phyloP scores from a whole-genome alignment of 352 stramenopile species.

The Phytophthora capsici region DNA sequence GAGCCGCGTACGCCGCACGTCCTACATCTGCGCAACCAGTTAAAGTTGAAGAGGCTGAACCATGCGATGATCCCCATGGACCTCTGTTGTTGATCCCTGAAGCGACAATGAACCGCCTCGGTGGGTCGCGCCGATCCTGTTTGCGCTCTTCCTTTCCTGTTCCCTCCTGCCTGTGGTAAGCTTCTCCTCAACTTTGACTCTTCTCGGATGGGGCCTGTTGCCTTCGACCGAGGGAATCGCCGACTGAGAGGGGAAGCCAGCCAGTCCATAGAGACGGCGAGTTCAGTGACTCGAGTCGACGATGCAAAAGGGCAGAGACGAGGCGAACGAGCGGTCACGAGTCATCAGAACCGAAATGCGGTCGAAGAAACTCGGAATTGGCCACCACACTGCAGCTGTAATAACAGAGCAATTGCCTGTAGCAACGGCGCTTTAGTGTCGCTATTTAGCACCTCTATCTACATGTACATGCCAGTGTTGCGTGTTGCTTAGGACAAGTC shows the following conservation, averaged over 20 bases:
- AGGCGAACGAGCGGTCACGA: slow-evolving; percentile 4
- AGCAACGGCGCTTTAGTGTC: too few species aligned
- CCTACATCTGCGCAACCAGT: slow-evolving; percentile 74
- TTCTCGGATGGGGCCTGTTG: slow-evolving; percentile 15
- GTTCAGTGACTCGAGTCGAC: slow-evolving; percentile 20
- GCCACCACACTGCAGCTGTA: slow-evolving; percentile 3
- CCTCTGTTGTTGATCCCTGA: slow-evolving; percentile 8
- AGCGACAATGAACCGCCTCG: slow-evolving; percentile 23
- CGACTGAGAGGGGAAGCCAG: slow-evolving; percentile 27
- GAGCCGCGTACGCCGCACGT: slow-evolving; percentile 61
- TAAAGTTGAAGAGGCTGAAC: slow-evolving; percentile 71
- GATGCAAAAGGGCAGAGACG: slow-evolving; percentile 16
- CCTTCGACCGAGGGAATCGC: slow-evolving; percentile 18
- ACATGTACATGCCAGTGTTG: too few species aligned
- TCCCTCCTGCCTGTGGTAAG: slow-evolving; percentile 20
- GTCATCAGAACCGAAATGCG: slow-evolving; percentile 1
- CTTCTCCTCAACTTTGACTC: slow-evolving; percentile 18
- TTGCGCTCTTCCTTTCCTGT: slow-evolving; percentile 3
- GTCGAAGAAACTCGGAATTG: neutral
- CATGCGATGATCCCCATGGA: slow-evolving; percentile 67
- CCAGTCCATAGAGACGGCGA: slow-evolving; percentile 27
- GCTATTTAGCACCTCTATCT: too few species aligned
- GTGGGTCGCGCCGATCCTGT: slow-evolving; percentile 1
- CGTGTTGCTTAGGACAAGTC: neutral
- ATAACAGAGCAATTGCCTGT: too few species aligned